Percentiles rank a stretch among this genome's conserved stretches.
phyloP scores from a whole-genome alignment of 345 rosid genomes.

The Eucalyptus globulus region DNA sequence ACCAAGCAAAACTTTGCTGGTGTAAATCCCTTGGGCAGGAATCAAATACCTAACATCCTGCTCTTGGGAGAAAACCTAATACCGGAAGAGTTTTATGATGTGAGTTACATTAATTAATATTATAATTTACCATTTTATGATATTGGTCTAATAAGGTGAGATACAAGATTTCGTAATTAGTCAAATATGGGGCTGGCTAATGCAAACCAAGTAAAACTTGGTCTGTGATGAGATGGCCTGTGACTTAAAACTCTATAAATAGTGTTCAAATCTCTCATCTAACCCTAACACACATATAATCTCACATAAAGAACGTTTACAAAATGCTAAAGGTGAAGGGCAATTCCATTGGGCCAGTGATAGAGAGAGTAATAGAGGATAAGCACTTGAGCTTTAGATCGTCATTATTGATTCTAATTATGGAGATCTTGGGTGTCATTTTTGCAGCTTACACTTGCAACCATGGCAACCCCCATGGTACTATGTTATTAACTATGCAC shows the following conservation, averaged over 20 bases:
- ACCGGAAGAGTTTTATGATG: too few species aligned
- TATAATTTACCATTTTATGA: accelerated
- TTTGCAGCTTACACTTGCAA: background rate
- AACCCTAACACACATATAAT: too few species aligned
- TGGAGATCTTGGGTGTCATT: accelerated
- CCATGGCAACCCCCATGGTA: background rate
- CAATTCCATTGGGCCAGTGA: accelerated
- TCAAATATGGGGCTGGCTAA: accelerated
- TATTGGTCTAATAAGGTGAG: too few species aligned
- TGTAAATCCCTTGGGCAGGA: background rate
- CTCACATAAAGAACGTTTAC: too few species aligned
- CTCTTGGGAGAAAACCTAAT: background rate
- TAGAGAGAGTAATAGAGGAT: accelerated
- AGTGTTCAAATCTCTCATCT: accelerated
- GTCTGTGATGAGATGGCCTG: accelerated
- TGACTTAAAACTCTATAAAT: too few species aligned
- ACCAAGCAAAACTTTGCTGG: background rate
- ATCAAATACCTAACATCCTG: background rate
- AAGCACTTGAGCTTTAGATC: too few species aligned
- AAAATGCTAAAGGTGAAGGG: accelerated
- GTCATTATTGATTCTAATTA: too few species aligned
- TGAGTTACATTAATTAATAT: accelerated
- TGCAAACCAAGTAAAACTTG: accelerated
- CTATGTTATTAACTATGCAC: background rate
- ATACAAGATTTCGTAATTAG: too few species aligned